phyloP scores from a whole-genome alignment of 2,329 filamentous ascomycete species.

The Aureobasidium sp. region DNA sequence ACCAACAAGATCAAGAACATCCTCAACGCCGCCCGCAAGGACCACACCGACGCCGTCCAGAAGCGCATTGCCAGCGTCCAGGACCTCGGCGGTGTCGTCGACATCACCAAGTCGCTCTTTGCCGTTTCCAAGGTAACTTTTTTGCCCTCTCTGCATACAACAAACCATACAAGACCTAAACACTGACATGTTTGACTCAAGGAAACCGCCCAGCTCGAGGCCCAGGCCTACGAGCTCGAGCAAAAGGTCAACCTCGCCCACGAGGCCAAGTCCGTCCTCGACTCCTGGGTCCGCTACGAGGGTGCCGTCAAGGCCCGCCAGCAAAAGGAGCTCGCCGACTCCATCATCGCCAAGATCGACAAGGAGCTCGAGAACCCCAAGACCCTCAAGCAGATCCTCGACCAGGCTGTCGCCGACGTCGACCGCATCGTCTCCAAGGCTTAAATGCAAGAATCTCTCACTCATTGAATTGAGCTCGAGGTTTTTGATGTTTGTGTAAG shows the following conservation, averaged over 20 bases:
- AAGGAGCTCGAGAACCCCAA: constrained; percentile 99
- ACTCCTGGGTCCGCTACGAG: constrained; percentile 99
- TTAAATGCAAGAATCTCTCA: not conserved
- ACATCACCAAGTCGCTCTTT: constrained; percentile 95
- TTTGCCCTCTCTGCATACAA: not conserved
- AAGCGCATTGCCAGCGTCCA: constrained; percentile 87
- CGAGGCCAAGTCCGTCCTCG: constrained; percentile 91
- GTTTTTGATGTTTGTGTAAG: not conserved
- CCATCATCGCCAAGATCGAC: constrained; percentile 92
- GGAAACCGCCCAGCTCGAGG: constrained; percentile 96
- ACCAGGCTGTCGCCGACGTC: constrained; percentile 92
- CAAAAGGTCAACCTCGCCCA: constrained; percentile 86
- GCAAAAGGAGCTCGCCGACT: constrained; percentile 90
- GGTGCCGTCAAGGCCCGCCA: constrained; percentile 97
- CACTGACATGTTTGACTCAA: constrained; percentile 33
- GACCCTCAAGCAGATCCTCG: constrained; percentile 92
- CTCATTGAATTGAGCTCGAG: not conserved
- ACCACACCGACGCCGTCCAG: constrained; percentile 95
- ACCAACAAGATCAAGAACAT: constrained; percentile 90
- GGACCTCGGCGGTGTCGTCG: constrained; percentile 89
- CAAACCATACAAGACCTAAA: not conserved
- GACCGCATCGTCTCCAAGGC: constrained; percentile 49
- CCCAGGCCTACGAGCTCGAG: constrained; percentile 93
- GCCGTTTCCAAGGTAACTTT: constrained; percentile 88
- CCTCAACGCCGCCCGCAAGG: constrained; percentile 84